Base-by-base conservation (phyloP, 2,329 filamentous ascomycete genomes). In the Trichophaea hybrida region DNA sequence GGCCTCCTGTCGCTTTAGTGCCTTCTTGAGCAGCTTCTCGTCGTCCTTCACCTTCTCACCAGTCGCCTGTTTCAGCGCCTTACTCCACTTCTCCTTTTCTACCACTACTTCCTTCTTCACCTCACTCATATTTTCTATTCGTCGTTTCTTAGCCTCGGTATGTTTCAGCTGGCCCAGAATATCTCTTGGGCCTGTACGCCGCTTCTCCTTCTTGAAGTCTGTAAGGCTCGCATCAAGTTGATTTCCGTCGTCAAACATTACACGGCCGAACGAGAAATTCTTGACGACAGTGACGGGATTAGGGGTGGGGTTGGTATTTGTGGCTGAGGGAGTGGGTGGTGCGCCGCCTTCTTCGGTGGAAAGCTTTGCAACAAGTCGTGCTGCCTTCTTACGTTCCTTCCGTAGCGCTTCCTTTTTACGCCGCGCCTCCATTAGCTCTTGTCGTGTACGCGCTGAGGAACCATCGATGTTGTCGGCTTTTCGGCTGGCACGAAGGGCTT, bases 41-140 rank as follows among this genome's bases (percentile, higher is more conserved):
- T 95, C 88, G 69, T 97, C 89, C 61, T 82, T 83, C 37, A 96
- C 84, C 70, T 88, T 86, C 70, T 95, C 90, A 53, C 93, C 93
- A 71, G 94, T 87, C 1, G 85, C 88, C 31, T 86, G 83, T 73
- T 88, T 88, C 73, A 91, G 85, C 1, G 93, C 93, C 52, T 86
- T 91, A 61, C 96, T 77, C 93, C 93, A 98, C 60, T 84, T 77
- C 69, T 98, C 91, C 76, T 97, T 97, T 73, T 96, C 88, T 62
- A 89, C 83, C 49, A 97, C 84, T 61, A 94, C 87, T 63, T 83
- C 83, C 59, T 86, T 85, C 75, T 95, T 94, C 66, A 82, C 80
- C 1, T 84, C 81, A 68, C 91, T 86, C 69, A 95, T 80, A 33
- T 76, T 79, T 49, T 83, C 79, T 34, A 97, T 75, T 33, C 89